A percentile compares a stretch with the other conserved stretches of the same genome.
phyloP scores from a whole-genome alignment of 2,329 filamentous ascomycete genomes.

The Huntiella omanensis region DNA sequence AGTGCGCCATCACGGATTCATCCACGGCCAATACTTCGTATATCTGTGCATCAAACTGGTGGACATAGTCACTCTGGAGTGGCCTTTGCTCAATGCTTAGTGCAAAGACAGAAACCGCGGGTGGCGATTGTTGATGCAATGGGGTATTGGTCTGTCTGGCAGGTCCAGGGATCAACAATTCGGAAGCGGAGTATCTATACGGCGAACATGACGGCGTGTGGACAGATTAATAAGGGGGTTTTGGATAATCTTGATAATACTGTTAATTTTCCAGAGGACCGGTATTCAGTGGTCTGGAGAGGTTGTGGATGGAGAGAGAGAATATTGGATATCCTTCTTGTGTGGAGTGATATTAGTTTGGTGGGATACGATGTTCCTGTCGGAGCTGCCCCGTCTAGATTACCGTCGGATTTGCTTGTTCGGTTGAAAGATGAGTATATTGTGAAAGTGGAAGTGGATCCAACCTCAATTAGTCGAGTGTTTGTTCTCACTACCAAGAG shows the following conservation, averaged over 20 bases:
- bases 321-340: constrained; percentile 3
- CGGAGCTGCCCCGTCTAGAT: no score
- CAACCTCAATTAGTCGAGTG: constrained; percentile 1
- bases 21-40: constrained; percentile 32
- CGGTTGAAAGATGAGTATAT: constrained; percentile 5
- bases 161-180: constrained; percentile 26
- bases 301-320: no score
- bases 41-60: constrained; percentile 34
- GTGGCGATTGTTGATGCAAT: constrained; percentile 45
- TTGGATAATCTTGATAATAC: constrained; percentile 18
- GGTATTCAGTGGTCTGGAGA: constrained; percentile 15
- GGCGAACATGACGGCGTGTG: constrained; percentile 20
- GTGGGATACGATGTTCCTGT: background rate
- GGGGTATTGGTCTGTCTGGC: constrained; percentile 52
- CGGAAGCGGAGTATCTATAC: constrained; percentile 19
- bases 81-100: constrained; percentile 37
- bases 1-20: constrained; percentile 30
- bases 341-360: constrained; percentile 9
- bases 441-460: constrained; percentile 7
- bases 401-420: no score
- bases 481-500: constrained; percentile 11
- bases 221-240: constrained; percentile 25
- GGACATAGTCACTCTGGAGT: constrained; percentile 41
- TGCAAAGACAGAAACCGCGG: constrained; percentile 31
- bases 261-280: constrained; percentile 17